phyloP scores from a whole-genome alignment of 108 stramenopile species.

The Parietichytrium sp. region DNA sequence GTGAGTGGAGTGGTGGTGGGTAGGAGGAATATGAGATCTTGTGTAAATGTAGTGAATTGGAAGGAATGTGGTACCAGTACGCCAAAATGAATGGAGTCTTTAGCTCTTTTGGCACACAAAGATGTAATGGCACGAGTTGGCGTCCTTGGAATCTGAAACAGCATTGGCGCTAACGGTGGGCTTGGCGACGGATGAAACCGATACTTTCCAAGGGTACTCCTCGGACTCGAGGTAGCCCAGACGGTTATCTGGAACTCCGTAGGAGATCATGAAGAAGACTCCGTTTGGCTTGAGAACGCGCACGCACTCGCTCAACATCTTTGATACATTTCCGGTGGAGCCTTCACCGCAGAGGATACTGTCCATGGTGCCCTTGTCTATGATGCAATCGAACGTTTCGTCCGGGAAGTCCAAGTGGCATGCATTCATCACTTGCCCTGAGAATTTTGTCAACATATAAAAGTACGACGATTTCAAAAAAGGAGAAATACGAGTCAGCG shows the following conservation, averaged over 20 bases:
- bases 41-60: no score
- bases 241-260: constrained; percentile 70
- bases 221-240: constrained; percentile 70
- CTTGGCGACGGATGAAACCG: constrained; percentile 69
- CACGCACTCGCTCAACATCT: constrained; percentile 66
- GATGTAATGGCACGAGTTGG: constrained; percentile 66
- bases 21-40: no score
- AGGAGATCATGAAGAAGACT: constrained; percentile 64
- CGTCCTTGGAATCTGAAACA: constrained; percentile 60
- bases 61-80: no score
- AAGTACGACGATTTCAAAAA: no score
- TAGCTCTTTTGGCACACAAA: constrained; percentile 73
- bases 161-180: constrained; percentile 66
- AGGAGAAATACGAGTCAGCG: no score
- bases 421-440: constrained; percentile 55
- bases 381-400: constrained; percentile 65
- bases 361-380: constrained; percentile 71
- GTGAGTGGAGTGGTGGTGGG: no score
- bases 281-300: constrained; percentile 69
- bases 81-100: no score
- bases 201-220: constrained; percentile 68
- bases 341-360: constrained; percentile 71
- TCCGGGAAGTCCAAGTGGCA: constrained; percentile 65
- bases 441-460: no score
- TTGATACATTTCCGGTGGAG: constrained; percentile 69